Conservation (phyloP, 192 early-diverging fungal species). For the Allomyces arbusculus region DNA sequence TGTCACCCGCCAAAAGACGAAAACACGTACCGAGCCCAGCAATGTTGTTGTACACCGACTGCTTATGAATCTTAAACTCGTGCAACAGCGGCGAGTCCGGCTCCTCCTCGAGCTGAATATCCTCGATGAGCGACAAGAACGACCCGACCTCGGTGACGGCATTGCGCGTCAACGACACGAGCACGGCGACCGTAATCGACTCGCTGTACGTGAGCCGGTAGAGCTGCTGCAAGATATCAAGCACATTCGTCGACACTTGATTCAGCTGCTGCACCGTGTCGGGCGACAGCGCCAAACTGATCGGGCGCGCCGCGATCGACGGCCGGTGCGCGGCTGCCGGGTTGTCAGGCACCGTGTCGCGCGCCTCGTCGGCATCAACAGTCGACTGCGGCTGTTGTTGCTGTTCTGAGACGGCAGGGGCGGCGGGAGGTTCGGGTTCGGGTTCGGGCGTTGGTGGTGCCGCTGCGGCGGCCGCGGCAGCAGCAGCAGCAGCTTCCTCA, state of each 20-base stretch:
- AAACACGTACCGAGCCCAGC: constrained; percentile 15
- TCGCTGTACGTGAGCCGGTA: background rate
- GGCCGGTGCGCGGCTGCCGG: no score
- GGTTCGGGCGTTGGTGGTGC: no score
- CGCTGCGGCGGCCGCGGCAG: no score
- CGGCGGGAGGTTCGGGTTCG: constrained; percentile 1
- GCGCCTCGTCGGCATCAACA: constrained; percentile 1
- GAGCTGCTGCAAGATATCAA: background rate
- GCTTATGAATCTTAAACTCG: constrained; percentile 39
- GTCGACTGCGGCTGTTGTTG: background rate
- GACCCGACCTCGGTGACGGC: constrained; percentile 30
- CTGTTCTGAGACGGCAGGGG: constrained; percentile 11
- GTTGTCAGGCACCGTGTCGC: background rate
- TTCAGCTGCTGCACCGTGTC: background rate
- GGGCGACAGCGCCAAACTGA: constrained; percentile 10
- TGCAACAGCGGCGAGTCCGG: constrained; percentile 9
- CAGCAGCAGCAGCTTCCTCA: no score
- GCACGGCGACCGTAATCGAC: background rate
- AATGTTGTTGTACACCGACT: constrained; percentile 40
- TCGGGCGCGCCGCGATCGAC: background rate
- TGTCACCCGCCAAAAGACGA: background rate
- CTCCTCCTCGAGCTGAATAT: constrained; percentile 21
- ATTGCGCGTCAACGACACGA: constrained; percentile 19
- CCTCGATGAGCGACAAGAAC: constrained; percentile 28
- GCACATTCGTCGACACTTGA: background rate